A percentile compares a stretch with the other conserved stretches of the same genome.
phyloP scores from a whole-genome alignment of 164 flowering plant genomes.

The Tinospora cordifolia region DNA sequence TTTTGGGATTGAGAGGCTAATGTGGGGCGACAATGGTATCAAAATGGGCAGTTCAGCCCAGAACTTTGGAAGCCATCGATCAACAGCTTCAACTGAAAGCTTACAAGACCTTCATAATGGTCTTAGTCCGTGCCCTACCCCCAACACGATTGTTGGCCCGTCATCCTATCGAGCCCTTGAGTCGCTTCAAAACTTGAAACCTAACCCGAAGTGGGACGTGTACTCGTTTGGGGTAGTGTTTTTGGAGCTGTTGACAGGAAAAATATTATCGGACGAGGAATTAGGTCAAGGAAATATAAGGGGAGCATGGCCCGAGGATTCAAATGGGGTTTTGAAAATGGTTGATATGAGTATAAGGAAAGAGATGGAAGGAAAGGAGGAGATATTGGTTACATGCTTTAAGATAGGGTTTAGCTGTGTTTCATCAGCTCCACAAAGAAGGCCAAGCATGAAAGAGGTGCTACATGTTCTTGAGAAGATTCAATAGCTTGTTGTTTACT shows the following conservation, averaged over 20 bases:
- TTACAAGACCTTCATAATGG: constrained; percentile 40
- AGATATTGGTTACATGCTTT: constrained; percentile 53
- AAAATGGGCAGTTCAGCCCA: constrained; percentile 54
- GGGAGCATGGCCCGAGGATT: constrained; percentile 52
- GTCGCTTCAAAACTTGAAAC: constrained; percentile 70
- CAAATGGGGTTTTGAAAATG: constrained; percentile 45
- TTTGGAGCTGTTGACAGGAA: constrained; percentile 77
- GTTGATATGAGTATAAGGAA: constrained; percentile 66
- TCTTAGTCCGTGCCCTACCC: constrained; percentile 43
- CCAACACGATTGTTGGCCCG: constrained; percentile 31
- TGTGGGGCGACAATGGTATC: constrained; percentile 49
- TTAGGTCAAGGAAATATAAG: constrained; percentile 38
- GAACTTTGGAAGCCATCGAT: constrained; percentile 81
- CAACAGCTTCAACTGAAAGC: constrained; percentile 70
- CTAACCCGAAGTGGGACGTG: constrained; percentile 86
- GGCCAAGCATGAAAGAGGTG: constrained; percentile 82
- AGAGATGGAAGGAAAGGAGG: constrained; percentile 89
- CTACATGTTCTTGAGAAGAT: constrained; percentile 8
- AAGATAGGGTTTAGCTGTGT: constrained; percentile 63
- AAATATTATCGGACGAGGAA: constrained; percentile 42
- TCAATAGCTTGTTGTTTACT: not conserved
- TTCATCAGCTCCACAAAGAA: constrained; percentile 54
- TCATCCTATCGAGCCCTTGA: constrained; percentile 88
- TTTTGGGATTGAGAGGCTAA: constrained; percentile 73
- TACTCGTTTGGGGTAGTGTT: constrained; percentile 75